Conservation (phyloP, 2,329 filamentous ascomycete genomes). For the Venturia asperata region DNA sequence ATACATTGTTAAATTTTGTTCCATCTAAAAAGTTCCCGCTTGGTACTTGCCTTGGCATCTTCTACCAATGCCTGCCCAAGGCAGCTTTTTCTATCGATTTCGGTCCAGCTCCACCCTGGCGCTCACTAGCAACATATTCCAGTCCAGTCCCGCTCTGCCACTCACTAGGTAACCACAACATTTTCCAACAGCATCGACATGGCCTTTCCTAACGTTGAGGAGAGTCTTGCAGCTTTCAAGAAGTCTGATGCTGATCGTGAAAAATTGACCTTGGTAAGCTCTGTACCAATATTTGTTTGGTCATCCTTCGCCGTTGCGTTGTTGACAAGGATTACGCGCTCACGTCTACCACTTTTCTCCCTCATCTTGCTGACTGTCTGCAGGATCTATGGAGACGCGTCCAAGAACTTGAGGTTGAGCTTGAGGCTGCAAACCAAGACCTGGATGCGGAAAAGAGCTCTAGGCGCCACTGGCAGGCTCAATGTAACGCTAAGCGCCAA, state of each 20-base stretch:
- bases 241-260: conserved; percentile 3
- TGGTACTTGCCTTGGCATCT: too few species aligned
- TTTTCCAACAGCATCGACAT: background rate
- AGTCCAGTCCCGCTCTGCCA: background rate
- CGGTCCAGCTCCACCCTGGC: background rate
- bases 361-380: background rate
- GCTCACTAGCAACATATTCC: background rate
- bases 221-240: conserved; percentile 9
- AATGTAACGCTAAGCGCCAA: conserved; percentile 24
- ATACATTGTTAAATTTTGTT: too few species aligned
- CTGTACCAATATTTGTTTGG: background rate
- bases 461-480: conserved; percentile 29
- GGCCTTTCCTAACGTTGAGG: conserved; percentile 9
- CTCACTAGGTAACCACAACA: background rate
- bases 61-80: too few species aligned
- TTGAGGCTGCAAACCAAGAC: conserved; percentile 28
- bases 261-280: background rate
- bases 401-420: conserved; percentile 25
- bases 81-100: too few species aligned
- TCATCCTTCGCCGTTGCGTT: background rate
- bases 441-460: conserved; percentile 29
- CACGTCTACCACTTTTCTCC: background rate
- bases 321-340: background rate
- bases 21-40: too few species aligned
- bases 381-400: conserved; percentile 30